Percentiles rank a stretch among this genome's conserved stretches.
These are phyloP conservation scores for Cyclotella cryptica DNA, from an alignment of 108 stramenopile genomes.

Conservation along the genomic window DNA sequence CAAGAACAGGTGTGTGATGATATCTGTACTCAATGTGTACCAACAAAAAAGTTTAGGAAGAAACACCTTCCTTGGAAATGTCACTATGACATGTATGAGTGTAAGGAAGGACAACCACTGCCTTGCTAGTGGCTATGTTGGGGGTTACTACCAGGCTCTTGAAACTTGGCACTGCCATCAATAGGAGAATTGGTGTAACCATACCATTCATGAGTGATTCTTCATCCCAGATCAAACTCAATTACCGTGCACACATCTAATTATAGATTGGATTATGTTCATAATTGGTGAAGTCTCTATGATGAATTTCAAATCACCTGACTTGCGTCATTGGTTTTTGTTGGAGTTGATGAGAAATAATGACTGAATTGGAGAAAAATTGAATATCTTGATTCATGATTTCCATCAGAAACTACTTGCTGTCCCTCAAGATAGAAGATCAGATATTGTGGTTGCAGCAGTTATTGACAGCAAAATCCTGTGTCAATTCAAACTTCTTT, in stretches of 20 bases:
- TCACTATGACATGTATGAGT: background rate
- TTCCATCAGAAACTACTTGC: conserved; percentile 19
- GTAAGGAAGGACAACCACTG: background rate
- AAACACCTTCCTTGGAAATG: background rate
- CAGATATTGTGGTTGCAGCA: background rate
- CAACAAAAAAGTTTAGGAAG: too few species aligned
- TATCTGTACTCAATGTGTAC: too few species aligned
- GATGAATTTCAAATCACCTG: background rate
- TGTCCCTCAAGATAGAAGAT: background rate
- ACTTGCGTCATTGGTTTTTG: conserved; percentile 9
- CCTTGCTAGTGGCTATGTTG: background rate
- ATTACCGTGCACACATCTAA: background rate
- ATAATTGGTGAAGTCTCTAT: conserved; percentile 24
- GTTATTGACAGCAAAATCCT: background rate
- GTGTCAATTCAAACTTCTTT: background rate
- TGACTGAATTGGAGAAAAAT: conserved; percentile 10
- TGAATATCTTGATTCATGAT: conserved; percentile 11
- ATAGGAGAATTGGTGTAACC: conserved; percentile 1
- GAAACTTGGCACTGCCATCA: background rate
- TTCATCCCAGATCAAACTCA: background rate
- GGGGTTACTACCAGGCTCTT: conserved; percentile 6
- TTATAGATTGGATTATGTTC: background rate
- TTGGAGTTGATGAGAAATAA: conserved; percentile 4
- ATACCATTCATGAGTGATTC: background rate
- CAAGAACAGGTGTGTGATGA: too few species aligned